Evolutionary conservation across 345 rosid genomes (phyloP).

Genomic region (Hypericum perforatum): DNA sequence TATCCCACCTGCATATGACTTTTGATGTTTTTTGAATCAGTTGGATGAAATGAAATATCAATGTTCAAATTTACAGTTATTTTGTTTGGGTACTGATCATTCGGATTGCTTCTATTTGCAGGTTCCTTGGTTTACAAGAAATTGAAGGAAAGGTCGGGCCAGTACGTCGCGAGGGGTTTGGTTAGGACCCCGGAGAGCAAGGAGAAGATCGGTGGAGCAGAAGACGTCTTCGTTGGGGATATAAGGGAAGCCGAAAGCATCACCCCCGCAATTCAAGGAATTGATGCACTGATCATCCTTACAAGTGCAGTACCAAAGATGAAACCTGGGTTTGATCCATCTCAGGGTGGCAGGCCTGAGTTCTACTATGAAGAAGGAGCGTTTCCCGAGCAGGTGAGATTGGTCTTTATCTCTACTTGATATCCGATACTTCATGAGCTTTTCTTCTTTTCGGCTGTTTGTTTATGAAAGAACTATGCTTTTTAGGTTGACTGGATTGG

Average conservation of each 20-base stretch:
- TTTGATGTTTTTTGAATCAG: no score
- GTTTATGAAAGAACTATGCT: slow-evolving; percentile 11
- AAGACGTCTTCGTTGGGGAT: slow-evolving; percentile 65
- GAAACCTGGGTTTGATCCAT: slow-evolving; percentile 83
- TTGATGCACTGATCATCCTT: slow-evolving; percentile 75
- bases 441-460: neutral
- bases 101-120: no score
- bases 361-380: slow-evolving; percentile 86
- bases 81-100: no score
- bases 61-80: no score
- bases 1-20: no score
- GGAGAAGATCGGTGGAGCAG: slow-evolving; percentile 67
- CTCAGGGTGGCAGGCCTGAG: slow-evolving; percentile 80
- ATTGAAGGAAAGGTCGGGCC: slow-evolving; percentile 71
- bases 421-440: no score
- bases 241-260: slow-evolving; percentile 47
- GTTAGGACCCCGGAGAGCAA: slow-evolving; percentile 87
- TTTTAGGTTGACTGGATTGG: slow-evolving; percentile 94
- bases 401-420: neutral
- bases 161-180: slow-evolving; percentile 62
- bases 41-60: no score
- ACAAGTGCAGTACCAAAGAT: slow-evolving; percentile 81
- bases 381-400: slow-evolving; percentile 85
- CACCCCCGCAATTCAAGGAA: slow-evolving; percentile 54
- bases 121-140: slow-evolving; percentile 51